Evolutionary conservation across 1,284 basidiomycete genomes (phyloP), one percentile per base, ranked within the genome.

Genomic region (Golubevia sp.): DNA sequence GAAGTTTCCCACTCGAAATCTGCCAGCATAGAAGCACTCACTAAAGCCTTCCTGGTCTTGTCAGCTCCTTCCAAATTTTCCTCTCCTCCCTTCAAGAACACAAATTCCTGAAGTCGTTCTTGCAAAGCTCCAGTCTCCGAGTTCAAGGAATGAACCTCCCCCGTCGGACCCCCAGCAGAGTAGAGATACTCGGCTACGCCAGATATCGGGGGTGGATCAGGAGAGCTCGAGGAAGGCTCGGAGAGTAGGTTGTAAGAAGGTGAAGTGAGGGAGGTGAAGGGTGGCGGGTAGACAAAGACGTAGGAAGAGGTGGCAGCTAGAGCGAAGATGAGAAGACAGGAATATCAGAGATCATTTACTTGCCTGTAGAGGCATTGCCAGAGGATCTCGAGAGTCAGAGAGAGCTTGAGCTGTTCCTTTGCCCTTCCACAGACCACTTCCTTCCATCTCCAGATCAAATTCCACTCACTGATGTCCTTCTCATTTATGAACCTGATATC

Each of bases 201-300:
- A 0, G 70, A 59, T 3, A 34, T 34, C 4, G 30, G 30, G 11
- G 11, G 5, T 5, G 30, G 30, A 34, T 5, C 11, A 5, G 30
- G 11, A 34, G 30, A 5, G 4, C 5, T 5, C 4, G 30, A 5
- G 4, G 30, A 34, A 34, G 30, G 5, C 11, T 34, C 5, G 11
- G 30, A 34, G 2, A 13, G 0, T 3, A 59, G 26, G 0, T 66
- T 70, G 52, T 66, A 78, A 15, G 59, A 62, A 8, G 76, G 76
- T 1, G 67, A 58, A 2, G 60, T 75, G 11, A 53, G 5, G 3
- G 64, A 64, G 7, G 8, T 30, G n/a, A 60, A 75, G 11, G 71
- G 53, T 11, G 76, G 76, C n/a, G 76, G 76, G 53, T 79, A 75
- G 0, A 72, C 66, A 27, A 71, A 69, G 8, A 79, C 74, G 50